Evolutionary conservation across 106 monocot species (phyloP).

Genomic region (Cymbidium sinense): DNA sequence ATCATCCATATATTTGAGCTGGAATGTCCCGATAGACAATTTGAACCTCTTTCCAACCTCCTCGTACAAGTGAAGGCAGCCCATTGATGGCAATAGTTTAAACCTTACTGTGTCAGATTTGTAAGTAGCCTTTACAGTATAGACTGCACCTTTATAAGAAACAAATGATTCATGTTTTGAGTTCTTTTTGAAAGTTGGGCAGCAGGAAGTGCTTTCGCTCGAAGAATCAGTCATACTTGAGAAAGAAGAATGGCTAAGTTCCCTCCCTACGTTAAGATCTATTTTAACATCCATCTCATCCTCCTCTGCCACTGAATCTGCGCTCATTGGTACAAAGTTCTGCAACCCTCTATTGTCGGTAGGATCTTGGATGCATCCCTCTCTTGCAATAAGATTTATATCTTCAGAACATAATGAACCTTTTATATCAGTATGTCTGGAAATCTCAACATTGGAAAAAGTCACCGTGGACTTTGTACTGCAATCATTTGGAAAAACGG

Average conservation of each 20-base stretch:
- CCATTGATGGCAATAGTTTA: constrained; percentile 47
- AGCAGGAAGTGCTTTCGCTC: constrained; percentile 63
- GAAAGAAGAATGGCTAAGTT: constrained; percentile 27
- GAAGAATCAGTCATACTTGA: constrained; percentile 81
- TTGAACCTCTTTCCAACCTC: constrained; percentile 66
- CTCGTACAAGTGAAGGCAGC: constrained; percentile 44
- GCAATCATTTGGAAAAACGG: constrained; percentile 1
- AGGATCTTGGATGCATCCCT: not conserved
- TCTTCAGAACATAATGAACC: constrained; percentile 7
- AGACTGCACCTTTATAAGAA: not conserved
- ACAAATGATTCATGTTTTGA: constrained; percentile 7
- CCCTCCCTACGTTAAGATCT: not conserved
- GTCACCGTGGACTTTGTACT: not conserved
- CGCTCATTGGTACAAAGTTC: not conserved
- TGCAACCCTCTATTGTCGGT: not conserved
- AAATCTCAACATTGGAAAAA: not conserved
- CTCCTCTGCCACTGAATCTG: not conserved
- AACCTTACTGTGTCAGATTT: constrained; percentile 78
- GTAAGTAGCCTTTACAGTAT: constrained; percentile 75
- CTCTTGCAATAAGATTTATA: not conserved
- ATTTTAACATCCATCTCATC: constrained; percentile 16
- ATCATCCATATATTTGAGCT: constrained; percentile 84
- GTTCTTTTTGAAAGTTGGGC: constrained; percentile 31
- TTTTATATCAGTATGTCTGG: not conserved
- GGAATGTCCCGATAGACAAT: constrained; percentile 46